Base-by-base conservation (phyloP, 805 yeast genomes). In the Saccharomycopsis sp. region DNA sequence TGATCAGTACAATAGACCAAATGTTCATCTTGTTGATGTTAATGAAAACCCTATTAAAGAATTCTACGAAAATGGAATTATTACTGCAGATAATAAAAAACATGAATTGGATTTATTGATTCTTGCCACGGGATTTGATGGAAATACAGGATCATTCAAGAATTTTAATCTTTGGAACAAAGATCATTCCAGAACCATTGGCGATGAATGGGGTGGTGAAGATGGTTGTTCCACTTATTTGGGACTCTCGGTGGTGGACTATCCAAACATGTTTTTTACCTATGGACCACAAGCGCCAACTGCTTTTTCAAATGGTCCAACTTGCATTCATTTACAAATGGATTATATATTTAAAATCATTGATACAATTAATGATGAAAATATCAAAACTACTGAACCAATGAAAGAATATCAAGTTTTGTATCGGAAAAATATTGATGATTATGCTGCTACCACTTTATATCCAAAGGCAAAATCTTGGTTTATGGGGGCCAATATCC, bases 221-320 rank as follows among this genome's bases (percentile, higher is more conserved):
- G 40, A 35, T 12, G 48, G 48, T 13, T 29, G 38, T 15, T 31
- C 34, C 4, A 51, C 57, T 23, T 53, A 50, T 39, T 46, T 57
- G 21, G 60, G 61, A 8, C 29, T 52, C 21, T 27, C 55, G 3
- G 40, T 51, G 25, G 26, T 39, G 21, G 58, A 52, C 6, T 55
- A 45, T 39, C 60, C 61, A 18, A 58, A 57, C 46, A 38, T 57
- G 52, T 57, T 52, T 39, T 52, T 46, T 41, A 39, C 53, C 14
- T 58, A 57, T 39, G 61, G 62, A 6, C 61, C 61, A 3, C 58
- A 54, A 27, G 57, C 52, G 2, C 61, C 62, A 14, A 56, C 59
- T 27, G 52, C 56, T 5, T 53, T 57, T 40, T 41, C 48, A 18
- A 57, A 57, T 41, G 61, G 59, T 6, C 61, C 61, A 21, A 45